Evolutionary conservation across 2,329 filamentous ascomycete species (phyloP), one percentile per base, ranked within the genome.

Genomic region (Hymenoscyphus linearis): DNA sequence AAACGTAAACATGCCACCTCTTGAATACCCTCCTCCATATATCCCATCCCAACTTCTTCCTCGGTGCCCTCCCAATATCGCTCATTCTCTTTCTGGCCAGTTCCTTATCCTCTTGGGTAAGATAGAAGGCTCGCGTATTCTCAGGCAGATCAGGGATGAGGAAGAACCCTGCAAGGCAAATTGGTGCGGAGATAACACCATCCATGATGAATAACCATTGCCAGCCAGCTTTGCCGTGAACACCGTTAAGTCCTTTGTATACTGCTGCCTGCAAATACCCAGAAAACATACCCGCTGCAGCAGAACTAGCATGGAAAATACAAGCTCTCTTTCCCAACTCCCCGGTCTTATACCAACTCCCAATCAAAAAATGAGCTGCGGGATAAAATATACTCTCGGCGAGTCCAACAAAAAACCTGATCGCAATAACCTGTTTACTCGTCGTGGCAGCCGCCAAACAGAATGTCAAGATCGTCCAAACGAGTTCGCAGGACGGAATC

Each of bases 151-250:
- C 69, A 5, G 70, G 69, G 22, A 70, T 65, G 18, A 73, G 57
- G 47, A 68, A 64, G 56, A 68, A 72, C 2, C 72, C 72, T 7
- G 69, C 65, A 7, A 73, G 26, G 25, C 68, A 70, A 31, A 74
- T 67, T 13, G 71, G 65, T 2, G 68, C 55, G 14, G 73, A 72
- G 59, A 75, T 73, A 13, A 74, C 59, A 2, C 76, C 76, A 60
- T 79, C 77, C 65, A 79, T 76, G 44, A 79, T 73, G 62, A 80
- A 80, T 2, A 79, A 73, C 77, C 77, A 80, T 52, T 76, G 74
- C 78, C 77, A 80, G 0, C 75, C 78, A 1, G 72, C 64, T 4
- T 77, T 70, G 0, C 76, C 76, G 4, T 69, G 61, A 1, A 62
- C 67, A 0, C 76, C 75, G 31, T 79, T 71, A 64, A 79, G 72